Percentiles rank a stretch among this genome's conserved stretches.
Evolutionary conservation across 805 yeast genomes (phyloP).

Genomic region (Kuraishia capsulata): DNA sequence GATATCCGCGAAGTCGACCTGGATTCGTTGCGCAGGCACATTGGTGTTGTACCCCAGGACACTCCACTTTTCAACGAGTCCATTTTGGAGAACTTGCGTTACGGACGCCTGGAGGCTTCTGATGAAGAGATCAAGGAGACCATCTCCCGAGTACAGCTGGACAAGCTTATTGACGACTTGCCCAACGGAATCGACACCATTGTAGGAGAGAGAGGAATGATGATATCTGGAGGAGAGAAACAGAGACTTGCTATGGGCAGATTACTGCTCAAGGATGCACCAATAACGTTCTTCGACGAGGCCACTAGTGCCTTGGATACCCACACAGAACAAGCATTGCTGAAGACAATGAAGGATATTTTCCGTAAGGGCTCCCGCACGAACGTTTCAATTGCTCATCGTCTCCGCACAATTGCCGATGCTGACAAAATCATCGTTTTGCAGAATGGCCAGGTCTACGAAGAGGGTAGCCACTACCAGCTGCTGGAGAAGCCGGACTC

Average conservation of each 20-base stretch:
- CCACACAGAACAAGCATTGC: conserved; percentile 81
- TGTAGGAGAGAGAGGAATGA: conserved; percentile 97
- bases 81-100: conserved; percentile 77
- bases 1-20: conserved; percentile 70
- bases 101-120: conserved; percentile 68
- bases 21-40: conserved; percentile 59
- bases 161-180: conserved; percentile 49
- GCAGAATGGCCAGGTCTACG: conserved; percentile 68
- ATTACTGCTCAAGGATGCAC: conserved; percentile 74
- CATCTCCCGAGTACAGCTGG: conserved; percentile 63
- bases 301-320: conserved; percentile 97
- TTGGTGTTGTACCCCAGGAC: conserved; percentile 97
- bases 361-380: conserved; percentile 51
- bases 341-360: conserved; percentile 63
- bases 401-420: conserved; percentile 89
- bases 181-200: conserved; percentile 82
- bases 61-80: conserved; percentile 93
- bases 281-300: conserved; percentile 91
- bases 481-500: conserved; percentile 47
- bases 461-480: conserved; percentile 75
- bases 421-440: conserved; percentile 89
- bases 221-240: conserved; percentile 99
- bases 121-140: conserved; percentile 63
- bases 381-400: conserved; percentile 86
- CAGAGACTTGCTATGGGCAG: conserved; percentile 93